Conservation (phyloP, 2,329 filamentous ascomycete genomes). For the Westerdykella ornata region DNA sequence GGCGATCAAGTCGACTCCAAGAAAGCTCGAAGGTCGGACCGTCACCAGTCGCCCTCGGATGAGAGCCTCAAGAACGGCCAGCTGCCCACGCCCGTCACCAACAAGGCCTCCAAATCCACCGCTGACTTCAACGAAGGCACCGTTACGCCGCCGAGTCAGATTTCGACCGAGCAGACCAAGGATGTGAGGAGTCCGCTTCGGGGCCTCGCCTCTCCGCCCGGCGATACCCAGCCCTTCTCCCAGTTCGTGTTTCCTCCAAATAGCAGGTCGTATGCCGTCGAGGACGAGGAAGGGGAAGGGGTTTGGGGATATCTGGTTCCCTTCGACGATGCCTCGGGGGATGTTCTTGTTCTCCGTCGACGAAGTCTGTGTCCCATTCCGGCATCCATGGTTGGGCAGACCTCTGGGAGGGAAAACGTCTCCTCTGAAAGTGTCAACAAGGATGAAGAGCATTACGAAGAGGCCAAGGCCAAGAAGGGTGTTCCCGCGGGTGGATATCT, state of each 20-base stretch:
- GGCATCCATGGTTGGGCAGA: constrained; percentile 32
- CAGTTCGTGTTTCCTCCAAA: constrained; percentile 71
- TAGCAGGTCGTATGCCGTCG: constrained; percentile 70
- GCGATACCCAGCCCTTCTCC: constrained; percentile 71
- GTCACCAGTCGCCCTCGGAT: constrained; percentile 53
- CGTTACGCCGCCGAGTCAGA: constrained; percentile 54
- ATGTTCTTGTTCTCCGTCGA: constrained; percentile 67
- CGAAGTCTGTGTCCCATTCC: constrained; percentile 63
- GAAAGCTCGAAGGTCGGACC: constrained; percentile 74
- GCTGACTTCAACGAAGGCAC: constrained; percentile 61
- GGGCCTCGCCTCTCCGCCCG: constrained; percentile 57
- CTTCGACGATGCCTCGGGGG: constrained; percentile 62
- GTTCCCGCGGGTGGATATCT: constrained; percentile 75
- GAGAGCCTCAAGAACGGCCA: constrained; percentile 46
- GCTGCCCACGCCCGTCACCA: constrained; percentile 74
- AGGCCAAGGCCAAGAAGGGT: constrained; percentile 45
- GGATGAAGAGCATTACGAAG: constrained; percentile 57
- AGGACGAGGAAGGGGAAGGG: constrained; percentile 75
- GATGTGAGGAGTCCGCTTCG: constrained; percentile 17
- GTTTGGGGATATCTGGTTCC: constrained; percentile 96
- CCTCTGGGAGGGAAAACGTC: constrained; percentile 42
- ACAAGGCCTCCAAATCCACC: constrained; percentile 57
- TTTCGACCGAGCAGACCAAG: constrained; percentile 41
- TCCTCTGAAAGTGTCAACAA: constrained; percentile 50
- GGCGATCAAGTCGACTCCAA: constrained; percentile 63